These are phyloP conservation scores for Mycosphaerella arachidis DNA, from an alignment of 2,329 filamentous ascomycete genomes.

Conservation along the genomic window DNA sequence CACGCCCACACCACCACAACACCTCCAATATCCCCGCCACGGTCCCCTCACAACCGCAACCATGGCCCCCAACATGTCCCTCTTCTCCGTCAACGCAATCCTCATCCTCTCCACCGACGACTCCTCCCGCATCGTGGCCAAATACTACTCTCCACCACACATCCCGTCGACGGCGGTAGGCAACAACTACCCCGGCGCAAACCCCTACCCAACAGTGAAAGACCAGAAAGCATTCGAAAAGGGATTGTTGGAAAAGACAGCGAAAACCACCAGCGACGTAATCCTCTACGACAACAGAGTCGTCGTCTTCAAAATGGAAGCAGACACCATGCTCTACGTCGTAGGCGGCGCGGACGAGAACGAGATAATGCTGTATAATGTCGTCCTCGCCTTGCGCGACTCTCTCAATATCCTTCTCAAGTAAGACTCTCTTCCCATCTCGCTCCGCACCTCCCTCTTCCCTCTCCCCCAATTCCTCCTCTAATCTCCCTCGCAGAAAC, in stretches of 20 bases:
- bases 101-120: slow-evolving; percentile 66
- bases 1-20: neutral
- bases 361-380: slow-evolving; percentile 90
- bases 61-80: slow-evolving; percentile 52
- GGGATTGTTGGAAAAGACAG: slow-evolving; percentile 89
- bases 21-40: neutral
- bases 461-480: neutral
- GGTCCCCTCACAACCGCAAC: slow-evolving; percentile 13
- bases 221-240: slow-evolving; percentile 97
- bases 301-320: slow-evolving; percentile 96
- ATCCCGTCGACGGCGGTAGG: slow-evolving; percentile 55
- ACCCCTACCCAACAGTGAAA: slow-evolving; percentile 83
- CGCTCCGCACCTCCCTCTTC: slow-evolving; percentile 9
- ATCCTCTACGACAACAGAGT: slow-evolving; percentile 96
- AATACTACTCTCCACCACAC: slow-evolving; percentile 79
- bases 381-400: slow-evolving; percentile 85
- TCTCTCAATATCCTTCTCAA: slow-evolving; percentile 87
- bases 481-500: slow-evolving; percentile 56
- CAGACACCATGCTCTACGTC: slow-evolving; percentile 93
- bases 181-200: slow-evolving; percentile 59
- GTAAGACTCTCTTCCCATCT: slow-evolving; percentile 50
- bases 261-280: slow-evolving; percentile 91
- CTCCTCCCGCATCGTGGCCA: slow-evolving; percentile 84
- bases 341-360: slow-evolving; percentile 91
- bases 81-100: slow-evolving; percentile 52